A percentile compares a stretch with the other conserved stretches of the same genome.
phyloP scores from a whole-genome alignment of 306 rosid genomes.

The Cicer bijugum region DNA sequence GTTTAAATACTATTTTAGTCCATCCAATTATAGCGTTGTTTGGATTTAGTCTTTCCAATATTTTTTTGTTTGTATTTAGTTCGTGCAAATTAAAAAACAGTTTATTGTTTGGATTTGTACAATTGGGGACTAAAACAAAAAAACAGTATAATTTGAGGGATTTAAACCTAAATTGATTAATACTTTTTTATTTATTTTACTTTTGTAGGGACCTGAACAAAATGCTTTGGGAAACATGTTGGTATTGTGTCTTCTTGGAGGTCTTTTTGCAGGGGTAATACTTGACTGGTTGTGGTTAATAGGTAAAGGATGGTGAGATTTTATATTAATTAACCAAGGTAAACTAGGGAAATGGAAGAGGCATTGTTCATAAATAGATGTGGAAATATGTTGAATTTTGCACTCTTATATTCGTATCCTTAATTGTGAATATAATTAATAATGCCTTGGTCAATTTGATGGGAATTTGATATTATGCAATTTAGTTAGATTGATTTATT shows the following conservation, averaged over 20 bases:
- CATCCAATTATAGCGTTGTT: too few species aligned
- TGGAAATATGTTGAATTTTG: background rate
- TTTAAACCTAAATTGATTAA: background rate
- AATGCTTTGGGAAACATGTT: slow-evolving; percentile 89
- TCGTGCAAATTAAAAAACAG: too few species aligned
- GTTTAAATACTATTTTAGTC: too few species aligned
- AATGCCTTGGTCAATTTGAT: background rate
- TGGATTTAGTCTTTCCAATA: too few species aligned
- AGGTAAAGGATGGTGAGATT: slow-evolving; percentile 84
- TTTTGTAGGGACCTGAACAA: slow-evolving; percentile 89
- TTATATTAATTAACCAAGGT: background rate
- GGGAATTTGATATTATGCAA: too few species aligned
- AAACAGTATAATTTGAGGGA: too few species aligned
- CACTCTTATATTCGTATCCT: background rate
- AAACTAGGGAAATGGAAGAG: background rate
- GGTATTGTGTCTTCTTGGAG: slow-evolving; percentile 74
- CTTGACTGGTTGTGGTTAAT: slow-evolving; percentile 97
- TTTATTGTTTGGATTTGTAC: too few species aligned
- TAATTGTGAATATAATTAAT: background rate
- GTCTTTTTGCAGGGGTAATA: slow-evolving; percentile 81
- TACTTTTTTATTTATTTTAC: background rate
- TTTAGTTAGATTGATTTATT: too few species aligned
- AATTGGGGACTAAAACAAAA: too few species aligned
- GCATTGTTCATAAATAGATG: slow-evolving; percentile 1
- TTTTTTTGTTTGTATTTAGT: too few species aligned